Percentiles rank a stretch among this genome's conserved stretches.
phyloP scores from a whole-genome alignment of 192 early-diverging fungal genomes.

The Rhizoclosmatium sp. region DNA sequence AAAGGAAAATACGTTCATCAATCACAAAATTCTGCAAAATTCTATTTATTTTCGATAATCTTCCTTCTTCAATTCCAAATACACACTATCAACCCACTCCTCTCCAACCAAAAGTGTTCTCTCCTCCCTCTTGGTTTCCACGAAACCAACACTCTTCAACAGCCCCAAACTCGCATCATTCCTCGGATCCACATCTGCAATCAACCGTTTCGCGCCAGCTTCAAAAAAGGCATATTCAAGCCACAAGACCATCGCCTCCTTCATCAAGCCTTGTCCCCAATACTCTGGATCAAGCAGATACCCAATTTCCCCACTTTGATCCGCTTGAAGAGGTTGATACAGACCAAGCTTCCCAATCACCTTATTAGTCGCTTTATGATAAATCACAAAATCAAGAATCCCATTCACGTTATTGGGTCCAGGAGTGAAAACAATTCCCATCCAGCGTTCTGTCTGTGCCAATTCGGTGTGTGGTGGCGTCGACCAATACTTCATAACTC shows the following conservation, averaged over 20 bases:
- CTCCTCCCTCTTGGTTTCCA: not conserved
- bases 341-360: constrained; percentile 6
- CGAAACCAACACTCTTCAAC: constrained; percentile 14
- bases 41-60: no score
- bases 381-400: constrained; percentile 16
- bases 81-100: constrained; percentile 26
- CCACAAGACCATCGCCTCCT: not conserved
- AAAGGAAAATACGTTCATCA: not conserved
- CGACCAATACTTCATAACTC: constrained; percentile 18
- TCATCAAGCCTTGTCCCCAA: not conserved
- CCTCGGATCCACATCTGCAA: constrained; percentile 21
- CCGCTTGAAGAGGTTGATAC: not conserved
- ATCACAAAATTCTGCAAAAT: not conserved
- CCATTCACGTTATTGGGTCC: constrained; percentile 15
- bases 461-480: not conserved
- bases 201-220: not conserved
- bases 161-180: constrained; percentile 11
- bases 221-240: not conserved
- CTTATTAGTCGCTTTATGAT: constrained; percentile 10
- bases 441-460: not conserved
- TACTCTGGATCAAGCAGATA: constrained; percentile 12
- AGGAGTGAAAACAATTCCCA: not conserved
- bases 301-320: constrained; percentile 12
- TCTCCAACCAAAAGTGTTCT: not conserved
- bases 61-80: not conserved